phyloP scores from a whole-genome alignment of 208 protist species.

The Giardia duodenalis region DNA sequence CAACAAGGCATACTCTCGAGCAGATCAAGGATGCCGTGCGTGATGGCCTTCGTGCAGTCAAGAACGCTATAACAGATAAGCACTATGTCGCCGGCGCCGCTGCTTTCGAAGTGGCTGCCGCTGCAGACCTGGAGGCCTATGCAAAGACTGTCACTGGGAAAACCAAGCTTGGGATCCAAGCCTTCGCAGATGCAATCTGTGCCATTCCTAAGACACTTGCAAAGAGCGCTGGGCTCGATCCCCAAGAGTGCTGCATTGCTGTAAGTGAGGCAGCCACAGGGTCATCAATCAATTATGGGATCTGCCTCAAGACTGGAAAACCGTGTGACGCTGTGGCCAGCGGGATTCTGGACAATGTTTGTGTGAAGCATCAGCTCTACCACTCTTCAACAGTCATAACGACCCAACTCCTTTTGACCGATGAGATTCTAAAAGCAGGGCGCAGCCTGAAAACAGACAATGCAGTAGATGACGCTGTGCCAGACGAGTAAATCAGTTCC shows the following conservation, averaged over 20 bases:
- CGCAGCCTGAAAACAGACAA: background rate
- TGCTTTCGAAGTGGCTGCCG: slow-evolving; percentile 82
- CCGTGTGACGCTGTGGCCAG: slow-evolving; percentile 67
- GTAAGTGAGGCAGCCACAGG: slow-evolving; percentile 50
- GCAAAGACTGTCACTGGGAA: slow-evolving; percentile 54
- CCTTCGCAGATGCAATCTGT: slow-evolving; percentile 90
- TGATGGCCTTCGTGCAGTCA: slow-evolving; percentile 93
- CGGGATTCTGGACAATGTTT: slow-evolving; percentile 91
- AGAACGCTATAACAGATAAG: slow-evolving; percentile 84
- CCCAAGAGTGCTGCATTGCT: slow-evolving; percentile 78
- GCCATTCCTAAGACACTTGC: slow-evolving; percentile 93
- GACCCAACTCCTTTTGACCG: slow-evolving; percentile 89
- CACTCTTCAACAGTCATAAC: slow-evolving; percentile 78
- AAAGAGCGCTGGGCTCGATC: slow-evolving; percentile 87
- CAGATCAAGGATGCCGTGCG: slow-evolving; percentile 96
- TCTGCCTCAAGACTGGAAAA: slow-evolving; percentile 88
- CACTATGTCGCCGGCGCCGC: slow-evolving; percentile 78
- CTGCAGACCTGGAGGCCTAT: slow-evolving; percentile 67
- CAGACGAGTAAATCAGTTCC: slow-evolving; percentile 24
- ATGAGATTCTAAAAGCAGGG: slow-evolving; percentile 83
- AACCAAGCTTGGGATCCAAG: slow-evolving; percentile 84
- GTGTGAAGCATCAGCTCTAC: slow-evolving; percentile 90
- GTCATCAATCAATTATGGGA: slow-evolving; percentile 50
- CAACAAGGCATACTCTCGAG: slow-evolving; percentile 91
- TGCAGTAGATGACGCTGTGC: background rate